Conservation (phyloP, 805 yeast genomes). For the Jamesozyma lodderae region DNA sequence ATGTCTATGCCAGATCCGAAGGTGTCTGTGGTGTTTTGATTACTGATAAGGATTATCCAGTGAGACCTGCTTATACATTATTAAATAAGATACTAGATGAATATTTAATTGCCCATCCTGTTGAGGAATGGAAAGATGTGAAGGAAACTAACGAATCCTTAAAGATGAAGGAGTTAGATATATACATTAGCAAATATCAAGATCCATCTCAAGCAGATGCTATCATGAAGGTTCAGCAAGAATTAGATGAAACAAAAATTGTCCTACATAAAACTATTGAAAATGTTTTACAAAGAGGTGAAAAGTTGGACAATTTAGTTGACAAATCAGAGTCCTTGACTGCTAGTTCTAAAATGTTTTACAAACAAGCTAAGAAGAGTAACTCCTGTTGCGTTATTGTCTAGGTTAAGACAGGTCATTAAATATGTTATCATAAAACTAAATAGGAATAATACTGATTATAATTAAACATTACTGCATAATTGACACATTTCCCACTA, state of each 20-base stretch:
- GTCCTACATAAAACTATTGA: constrained; percentile 94
- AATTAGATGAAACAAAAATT: constrained; percentile 93
- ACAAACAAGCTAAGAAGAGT: constrained; percentile 92
- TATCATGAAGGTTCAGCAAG: constrained; percentile 94
- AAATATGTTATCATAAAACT: too few relatives aligned
- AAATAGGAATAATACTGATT: too few relatives aligned
- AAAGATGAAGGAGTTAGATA: constrained; percentile 43
- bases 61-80: constrained; percentile 89
- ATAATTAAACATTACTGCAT: too few relatives aligned
- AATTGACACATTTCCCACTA: too few relatives aligned
- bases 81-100: constrained; percentile 88
- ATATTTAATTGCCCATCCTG: constrained; percentile 74
- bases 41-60: constrained; percentile 93
- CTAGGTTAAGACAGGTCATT: too few relatives aligned
- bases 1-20: constrained; percentile 81
- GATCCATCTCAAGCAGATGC: constrained; percentile 97
- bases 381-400: constrained; percentile 80
- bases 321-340: constrained; percentile 93
- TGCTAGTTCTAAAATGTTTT: constrained; percentile 83
- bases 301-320: constrained; percentile 85
- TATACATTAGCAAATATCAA: constrained; percentile 76
- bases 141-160: constrained; percentile 34
- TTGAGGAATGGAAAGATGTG: constrained; percentile 53
- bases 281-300: constrained; percentile 90
- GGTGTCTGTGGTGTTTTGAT: constrained; percentile 88